These are phyloP conservation scores for Myriosclerotinia duriaeana DNA, from an alignment of 2,329 filamentous ascomycete species.

Conservation along the genomic window DNA sequence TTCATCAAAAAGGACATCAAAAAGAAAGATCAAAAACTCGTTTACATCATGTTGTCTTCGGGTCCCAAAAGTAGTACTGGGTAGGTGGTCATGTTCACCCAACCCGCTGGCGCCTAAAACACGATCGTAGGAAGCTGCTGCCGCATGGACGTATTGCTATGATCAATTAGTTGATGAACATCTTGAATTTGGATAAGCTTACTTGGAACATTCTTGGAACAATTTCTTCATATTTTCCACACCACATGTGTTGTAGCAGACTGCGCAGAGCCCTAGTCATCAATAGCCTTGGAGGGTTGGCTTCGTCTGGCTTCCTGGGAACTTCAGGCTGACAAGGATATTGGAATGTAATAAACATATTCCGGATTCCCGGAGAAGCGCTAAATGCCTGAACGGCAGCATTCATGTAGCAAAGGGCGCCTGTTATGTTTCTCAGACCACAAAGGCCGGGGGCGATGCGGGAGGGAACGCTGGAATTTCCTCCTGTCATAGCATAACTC, in stretches of 20 bases:
- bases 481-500: slow-evolving; percentile 27
- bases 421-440: slow-evolving; percentile 76
- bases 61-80: slow-evolving; percentile 13
- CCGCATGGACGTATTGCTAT: slow-evolving; percentile 35
- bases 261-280: slow-evolving; percentile 60
- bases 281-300: slow-evolving; percentile 54
- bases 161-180: slow-evolving; percentile 15
- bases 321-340: slow-evolving; percentile 64
- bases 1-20: slow-evolving; percentile 5
- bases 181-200: not conserved
- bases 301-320: slow-evolving; percentile 61
- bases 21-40: slow-evolving; percentile 20
- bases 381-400: slow-evolving; percentile 82
- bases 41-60: slow-evolving; percentile 18
- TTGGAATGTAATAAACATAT: slow-evolving; percentile 59
- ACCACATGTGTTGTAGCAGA: slow-evolving; percentile 48
- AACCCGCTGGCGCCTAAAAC: not conserved
- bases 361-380: slow-evolving; percentile 66
- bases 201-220: slow-evolving; percentile 59
- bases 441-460: slow-evolving; percentile 50
- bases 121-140: slow-evolving; percentile 23
- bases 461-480: slow-evolving; percentile 30
- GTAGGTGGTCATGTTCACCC: not conserved
- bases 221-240: slow-evolving; percentile 43
- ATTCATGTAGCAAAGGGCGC: slow-evolving; percentile 84